These are phyloP conservation scores for Camellia granthamiana DNA, from an alignment of 148 eudicot genomes.

Conservation along the genomic window DNA sequence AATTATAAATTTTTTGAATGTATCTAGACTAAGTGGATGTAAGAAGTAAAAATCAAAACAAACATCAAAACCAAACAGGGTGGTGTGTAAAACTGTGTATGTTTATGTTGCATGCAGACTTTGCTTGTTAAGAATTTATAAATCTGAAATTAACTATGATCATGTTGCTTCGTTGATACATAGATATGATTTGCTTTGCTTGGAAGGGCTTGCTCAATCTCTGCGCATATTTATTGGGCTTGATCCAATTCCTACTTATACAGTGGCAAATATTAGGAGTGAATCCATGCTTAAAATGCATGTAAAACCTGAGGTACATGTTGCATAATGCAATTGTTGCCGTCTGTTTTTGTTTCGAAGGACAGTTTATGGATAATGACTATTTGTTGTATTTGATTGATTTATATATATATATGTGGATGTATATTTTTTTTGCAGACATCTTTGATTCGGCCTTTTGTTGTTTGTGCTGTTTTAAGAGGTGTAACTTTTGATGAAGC, in stretches of 20 bases:
- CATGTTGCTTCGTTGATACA: background rate
- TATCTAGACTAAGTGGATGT: too few relatives aligned
- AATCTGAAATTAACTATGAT: background rate
- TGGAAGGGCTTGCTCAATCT: constrained; percentile 86
- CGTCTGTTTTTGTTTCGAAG: background rate
- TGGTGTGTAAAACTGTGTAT: too few relatives aligned
- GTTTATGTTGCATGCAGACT: background rate
- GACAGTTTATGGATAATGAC: background rate
- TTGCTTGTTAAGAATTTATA: background rate
- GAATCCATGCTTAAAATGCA: constrained; percentile 74
- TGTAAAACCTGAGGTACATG: constrained; percentile 81
- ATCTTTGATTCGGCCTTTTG: constrained; percentile 66
- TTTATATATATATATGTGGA: background rate
- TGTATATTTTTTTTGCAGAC: constrained; percentile 49
- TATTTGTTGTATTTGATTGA: background rate
- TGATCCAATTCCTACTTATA: constrained; percentile 66
- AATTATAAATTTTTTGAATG: too few relatives aligned
- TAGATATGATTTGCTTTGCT: constrained; percentile 97
- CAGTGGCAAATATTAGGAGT: constrained; percentile 34
- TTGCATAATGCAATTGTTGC: background rate
- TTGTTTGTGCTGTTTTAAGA: constrained; percentile 97
- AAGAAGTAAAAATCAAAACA: too few relatives aligned
- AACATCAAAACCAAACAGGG: too few relatives aligned
- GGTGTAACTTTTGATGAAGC: constrained; percentile 59
- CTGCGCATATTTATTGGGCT: constrained; percentile 70